These are phyloP conservation scores for Heimioporus punctisporus DNA, from an alignment of 1,284 basidiomycete genomes.

Conservation along the genomic window DNA sequence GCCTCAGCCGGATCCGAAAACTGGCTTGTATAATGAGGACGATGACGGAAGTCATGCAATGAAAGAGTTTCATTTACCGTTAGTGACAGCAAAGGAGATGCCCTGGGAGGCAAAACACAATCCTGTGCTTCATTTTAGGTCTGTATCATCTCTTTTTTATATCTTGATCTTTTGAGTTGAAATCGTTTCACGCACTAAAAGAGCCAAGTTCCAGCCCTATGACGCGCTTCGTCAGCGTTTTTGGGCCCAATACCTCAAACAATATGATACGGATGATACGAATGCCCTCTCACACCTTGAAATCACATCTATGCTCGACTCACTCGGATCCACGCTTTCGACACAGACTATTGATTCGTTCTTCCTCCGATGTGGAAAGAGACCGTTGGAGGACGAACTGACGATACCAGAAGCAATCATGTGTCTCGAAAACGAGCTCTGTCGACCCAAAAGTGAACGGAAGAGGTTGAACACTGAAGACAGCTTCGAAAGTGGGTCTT, in stretches of 20 bases:
- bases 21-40: slow-evolving; percentile 66
- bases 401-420: slow-evolving; percentile 79
- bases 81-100: slow-evolving; percentile 56
- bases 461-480: slow-evolving; percentile 53
- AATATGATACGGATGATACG: slow-evolving; percentile 93
- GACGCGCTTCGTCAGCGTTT: slow-evolving; percentile 89
- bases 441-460: slow-evolving; percentile 72
- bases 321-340: slow-evolving; percentile 93
- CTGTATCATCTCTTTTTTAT: neutral
- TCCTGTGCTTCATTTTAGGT: slow-evolving; percentile 68
- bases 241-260: slow-evolving; percentile 89
- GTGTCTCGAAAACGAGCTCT: slow-evolving; percentile 82
- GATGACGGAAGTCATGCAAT: slow-evolving; percentile 51
- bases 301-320: slow-evolving; percentile 96
- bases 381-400: slow-evolving; percentile 71
- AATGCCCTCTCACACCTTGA: slow-evolving; percentile 83
- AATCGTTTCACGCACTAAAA: slow-evolving; percentile 28
- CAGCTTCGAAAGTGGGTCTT: slow-evolving; percentile 33
- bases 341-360: slow-evolving; percentile 79
- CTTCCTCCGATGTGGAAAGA: slow-evolving; percentile 75
- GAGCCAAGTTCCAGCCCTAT: slow-evolving; percentile 96
- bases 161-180: slow-evolving; percentile 1
- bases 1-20: slow-evolving; percentile 71
- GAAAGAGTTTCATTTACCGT: slow-evolving; percentile 65
- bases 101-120: slow-evolving; percentile 67